Conservation (phyloP, 352 stramenopile species). For the Phytopythium mirpurense region DNA sequence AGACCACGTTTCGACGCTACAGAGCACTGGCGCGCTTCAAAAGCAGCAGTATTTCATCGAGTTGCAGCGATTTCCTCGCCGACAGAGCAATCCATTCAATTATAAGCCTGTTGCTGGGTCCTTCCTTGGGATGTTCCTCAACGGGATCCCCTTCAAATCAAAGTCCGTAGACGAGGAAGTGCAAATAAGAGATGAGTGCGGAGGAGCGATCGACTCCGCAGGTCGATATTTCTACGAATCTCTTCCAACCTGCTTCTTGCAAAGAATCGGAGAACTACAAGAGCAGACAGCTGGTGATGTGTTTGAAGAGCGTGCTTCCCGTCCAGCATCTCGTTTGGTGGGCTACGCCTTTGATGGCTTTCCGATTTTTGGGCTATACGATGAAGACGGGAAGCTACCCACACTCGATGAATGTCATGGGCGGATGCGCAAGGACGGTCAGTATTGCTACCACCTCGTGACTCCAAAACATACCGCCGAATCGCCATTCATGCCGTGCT, state of each 20-base stretch:
- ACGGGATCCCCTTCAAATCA: slow-evolving; percentile 52
- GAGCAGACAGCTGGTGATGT: not conserved
- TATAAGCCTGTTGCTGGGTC: slow-evolving; percentile 10
- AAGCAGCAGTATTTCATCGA: slow-evolving; percentile 59
- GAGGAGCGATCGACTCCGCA: slow-evolving; percentile 35
- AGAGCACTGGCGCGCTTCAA: slow-evolving; percentile 3
- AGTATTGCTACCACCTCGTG: slow-evolving; percentile 55
- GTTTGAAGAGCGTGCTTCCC: slow-evolving; percentile 1
- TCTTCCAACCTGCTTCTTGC: slow-evolving; percentile 38
- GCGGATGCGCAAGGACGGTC: slow-evolving; percentile 25
- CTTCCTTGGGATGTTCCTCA: slow-evolving; percentile 51
- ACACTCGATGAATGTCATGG: slow-evolving; percentile 60
- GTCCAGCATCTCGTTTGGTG: slow-evolving; percentile 25
- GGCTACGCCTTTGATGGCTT: slow-evolving; percentile 63
- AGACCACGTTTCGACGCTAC: slow-evolving; percentile 21
- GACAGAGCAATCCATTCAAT: slow-evolving; percentile 23
- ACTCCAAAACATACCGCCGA: not conserved
- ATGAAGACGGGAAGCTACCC: slow-evolving; percentile 38
- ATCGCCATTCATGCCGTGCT: slow-evolving; percentile 46
- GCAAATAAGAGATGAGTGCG: slow-evolving; percentile 30
- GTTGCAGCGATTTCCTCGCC: slow-evolving; percentile 38
- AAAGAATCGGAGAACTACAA: slow-evolving; percentile 6
- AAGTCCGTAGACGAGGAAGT: slow-evolving; percentile 4
- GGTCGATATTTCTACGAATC: slow-evolving; percentile 47
- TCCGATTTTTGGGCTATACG: slow-evolving; percentile 45